Conservation (phyloP, 2,329 filamentous ascomycete genomes). For the Anthostomella pinea region DNA sequence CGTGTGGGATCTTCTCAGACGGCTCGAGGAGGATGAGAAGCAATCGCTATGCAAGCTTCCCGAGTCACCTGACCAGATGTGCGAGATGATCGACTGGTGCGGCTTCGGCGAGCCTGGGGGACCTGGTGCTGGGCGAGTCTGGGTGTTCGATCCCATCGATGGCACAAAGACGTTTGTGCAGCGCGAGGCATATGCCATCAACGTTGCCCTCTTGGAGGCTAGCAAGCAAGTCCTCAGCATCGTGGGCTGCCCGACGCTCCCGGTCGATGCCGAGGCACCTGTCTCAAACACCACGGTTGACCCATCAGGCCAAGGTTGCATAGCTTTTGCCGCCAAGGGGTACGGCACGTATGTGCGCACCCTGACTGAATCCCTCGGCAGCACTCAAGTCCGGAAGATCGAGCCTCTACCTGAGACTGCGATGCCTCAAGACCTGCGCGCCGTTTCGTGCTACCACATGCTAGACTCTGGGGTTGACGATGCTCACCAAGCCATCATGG, state of each 20-base stretch:
- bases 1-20: slow-evolving; percentile 46
- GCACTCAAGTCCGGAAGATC: slow-evolving; percentile 31
- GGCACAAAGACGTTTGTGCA: slow-evolving; percentile 56
- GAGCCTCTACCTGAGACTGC: slow-evolving; percentile 26
- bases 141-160: slow-evolving; percentile 61
- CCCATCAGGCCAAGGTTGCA: slow-evolving; percentile 41
- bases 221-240: slow-evolving; percentile 49
- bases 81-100: slow-evolving; percentile 53
- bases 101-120: slow-evolving; percentile 38
- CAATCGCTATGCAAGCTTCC: slow-evolving; percentile 33
- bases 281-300: slow-evolving; percentile 45
- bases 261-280: slow-evolving; percentile 36
- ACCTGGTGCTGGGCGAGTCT: slow-evolving; percentile 39
- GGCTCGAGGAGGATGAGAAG: slow-evolving; percentile 25
- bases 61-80: slow-evolving; percentile 43
- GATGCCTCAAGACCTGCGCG: slow-evolving; percentile 32
- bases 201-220: slow-evolving; percentile 50
- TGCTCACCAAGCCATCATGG: slow-evolving; percentile 44
- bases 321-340: slow-evolving; percentile 49
- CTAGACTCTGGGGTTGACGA: slow-evolving; percentile 47
- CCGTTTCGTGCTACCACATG: slow-evolving; percentile 46
- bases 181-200: slow-evolving; percentile 56
- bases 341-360: slow-evolving; percentile 48
- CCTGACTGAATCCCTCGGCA: slow-evolving; percentile 29
- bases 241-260: slow-evolving; percentile 47